Evolutionary conservation across 83 land plant species (phyloP).

Genomic region (Thuja plicata): DNA sequence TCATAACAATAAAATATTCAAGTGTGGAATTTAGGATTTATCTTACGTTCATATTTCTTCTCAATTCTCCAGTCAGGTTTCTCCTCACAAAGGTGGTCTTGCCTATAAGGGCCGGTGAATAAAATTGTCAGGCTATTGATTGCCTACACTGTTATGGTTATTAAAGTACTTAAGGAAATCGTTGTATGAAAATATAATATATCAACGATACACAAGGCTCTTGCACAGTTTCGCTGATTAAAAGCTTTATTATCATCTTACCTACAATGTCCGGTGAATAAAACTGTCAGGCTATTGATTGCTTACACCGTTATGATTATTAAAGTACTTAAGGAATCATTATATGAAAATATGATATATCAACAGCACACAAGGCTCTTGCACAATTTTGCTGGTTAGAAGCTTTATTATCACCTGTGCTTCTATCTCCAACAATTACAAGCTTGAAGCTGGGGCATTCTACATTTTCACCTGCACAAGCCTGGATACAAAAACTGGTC

Average conservation of each 20-base stretch:
- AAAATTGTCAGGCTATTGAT: neutral
- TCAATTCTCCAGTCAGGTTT: constrained; percentile 26
- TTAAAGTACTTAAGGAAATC: neutral
- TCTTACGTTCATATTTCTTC: constrained; percentile 30
- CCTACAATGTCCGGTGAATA: neutral
- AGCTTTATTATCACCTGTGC: neutral
- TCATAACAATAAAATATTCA: neutral
- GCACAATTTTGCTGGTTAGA: too few relatives aligned
- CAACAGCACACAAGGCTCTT: neutral
- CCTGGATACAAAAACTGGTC: neutral
- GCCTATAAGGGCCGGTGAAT: neutral
- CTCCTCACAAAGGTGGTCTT: constrained; percentile 25
- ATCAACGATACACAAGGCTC: neutral
- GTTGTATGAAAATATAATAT: too few relatives aligned
- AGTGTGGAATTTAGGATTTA: neutral
- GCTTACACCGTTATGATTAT: neutral
- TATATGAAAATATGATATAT: too few relatives aligned
- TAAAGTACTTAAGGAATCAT: neutral
- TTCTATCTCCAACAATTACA: constrained; percentile 16
- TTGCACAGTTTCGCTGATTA: too few relatives aligned
- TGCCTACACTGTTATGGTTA: neutral
- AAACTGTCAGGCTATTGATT: neutral
- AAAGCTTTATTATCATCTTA: neutral
- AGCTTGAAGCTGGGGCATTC: constrained; percentile 18
- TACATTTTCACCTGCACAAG: neutral